These are phyloP conservation scores for Pseudoscleropodium purum DNA, from an alignment of 225 moss, liverwort and hornwort genomes.

Conservation along the genomic window DNA sequence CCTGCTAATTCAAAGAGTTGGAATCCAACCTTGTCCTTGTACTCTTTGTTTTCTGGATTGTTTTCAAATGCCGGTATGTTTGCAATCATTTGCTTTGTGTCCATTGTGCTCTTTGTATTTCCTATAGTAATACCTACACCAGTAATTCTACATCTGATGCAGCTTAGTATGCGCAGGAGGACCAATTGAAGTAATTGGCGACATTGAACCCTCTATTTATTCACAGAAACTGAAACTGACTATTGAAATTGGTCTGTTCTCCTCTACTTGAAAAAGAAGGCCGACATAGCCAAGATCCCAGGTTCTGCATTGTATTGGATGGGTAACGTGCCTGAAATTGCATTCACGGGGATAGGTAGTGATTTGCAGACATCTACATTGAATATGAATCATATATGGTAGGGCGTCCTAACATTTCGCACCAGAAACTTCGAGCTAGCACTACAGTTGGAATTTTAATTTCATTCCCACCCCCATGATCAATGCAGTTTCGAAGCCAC, in stretches of 20 bases:
- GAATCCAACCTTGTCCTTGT: not conserved
- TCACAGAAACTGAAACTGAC: not conserved
- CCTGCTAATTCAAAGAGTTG: not conserved
- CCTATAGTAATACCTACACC: not conserved
- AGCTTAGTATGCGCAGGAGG: not conserved
- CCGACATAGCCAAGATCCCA: not conserved
- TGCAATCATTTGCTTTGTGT: not conserved
- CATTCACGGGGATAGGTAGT: not conserved
- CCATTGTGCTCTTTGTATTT: not conserved
- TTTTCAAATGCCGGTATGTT: not conserved
- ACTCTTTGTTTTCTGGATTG: not conserved
- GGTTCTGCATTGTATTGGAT: not conserved
- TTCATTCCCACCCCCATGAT: not conserved
- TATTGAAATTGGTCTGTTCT: not conserved
- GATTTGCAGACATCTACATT: not conserved
- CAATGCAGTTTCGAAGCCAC: not conserved
- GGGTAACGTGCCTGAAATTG: not conserved
- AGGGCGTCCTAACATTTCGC: no score
- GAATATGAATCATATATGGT: not conserved
- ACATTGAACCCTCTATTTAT: not conserved
- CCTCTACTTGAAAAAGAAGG: not conserved
- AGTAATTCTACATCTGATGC: not conserved
- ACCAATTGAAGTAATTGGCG: not conserved
- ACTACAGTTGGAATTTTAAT: not conserved
- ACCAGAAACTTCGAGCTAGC: not conserved